Base-by-base conservation (phyloP, 768 basidiomycete genomes). In the Suillus ampliporus region DNA sequence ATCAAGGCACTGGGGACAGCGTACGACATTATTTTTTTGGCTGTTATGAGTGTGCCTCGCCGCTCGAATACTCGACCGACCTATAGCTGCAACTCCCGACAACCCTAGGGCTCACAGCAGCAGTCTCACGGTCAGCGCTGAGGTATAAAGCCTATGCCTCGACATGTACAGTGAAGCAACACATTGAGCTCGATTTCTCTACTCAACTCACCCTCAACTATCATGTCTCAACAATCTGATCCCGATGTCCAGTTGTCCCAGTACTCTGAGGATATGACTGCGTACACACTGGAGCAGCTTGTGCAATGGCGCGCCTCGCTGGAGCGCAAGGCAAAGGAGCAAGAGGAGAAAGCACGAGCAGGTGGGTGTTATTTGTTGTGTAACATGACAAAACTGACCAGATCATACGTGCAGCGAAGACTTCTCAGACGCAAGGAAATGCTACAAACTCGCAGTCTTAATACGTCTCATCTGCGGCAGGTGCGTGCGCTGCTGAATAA, bases 341-440 rank as follows among this genome's bases (percentile, higher is more conserved):
- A 56, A 19, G 54, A 56, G 26, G 54, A 56, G 54, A 56, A 56
- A 35, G 54, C 10, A 38, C 38, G 54, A 40, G 54, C 54, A 28
- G 54, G 54, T 56, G 1, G 17, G 54, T 28, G 26, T 40, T 17
- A 40, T 28, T 19, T 6, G 26, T 10, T 19, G 4, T 19, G 19
- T 3, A 4, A 11, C 10, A 56, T 13, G 26, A 40, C 17, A 13
- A 19, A 40, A 40, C 54, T 56, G 21, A 56, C 54, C 26, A 26
- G 2, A 38, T 38, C 17, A 3, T 40, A 19, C 5, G 17, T 40
- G 17, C 11, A 56, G 54, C 54, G 6, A 40, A 28, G 11, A 6
- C 23, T 5, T 56, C 54, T 44, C 43, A 43, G 43, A 8, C 43
- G 11, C 54, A 56, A n/a, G 1, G 38, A 11, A 40, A 28, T 10